Conservation (phyloP, 139 green algal genomes). For the Chlorella vulgaris region DNA sequence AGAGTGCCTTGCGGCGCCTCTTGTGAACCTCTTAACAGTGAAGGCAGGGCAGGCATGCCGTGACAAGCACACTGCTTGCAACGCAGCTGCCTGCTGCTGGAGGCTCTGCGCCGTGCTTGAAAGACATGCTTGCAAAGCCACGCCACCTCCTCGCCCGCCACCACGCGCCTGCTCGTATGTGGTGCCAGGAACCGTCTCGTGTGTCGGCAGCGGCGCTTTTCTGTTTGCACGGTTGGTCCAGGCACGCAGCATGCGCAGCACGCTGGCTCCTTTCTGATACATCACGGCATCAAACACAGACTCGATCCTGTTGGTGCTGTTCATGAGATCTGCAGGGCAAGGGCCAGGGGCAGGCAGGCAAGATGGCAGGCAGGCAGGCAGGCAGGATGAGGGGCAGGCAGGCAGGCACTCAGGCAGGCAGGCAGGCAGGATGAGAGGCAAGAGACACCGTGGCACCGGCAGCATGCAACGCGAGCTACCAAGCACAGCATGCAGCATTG, state of each 20-base stretch:
- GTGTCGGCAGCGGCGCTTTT: background rate
- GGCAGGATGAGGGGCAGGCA: background rate
- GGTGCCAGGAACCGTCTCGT: slow-evolving; percentile 11
- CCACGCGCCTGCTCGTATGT: background rate
- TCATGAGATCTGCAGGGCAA: slow-evolving; percentile 29
- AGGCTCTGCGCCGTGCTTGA: too few relatives aligned
- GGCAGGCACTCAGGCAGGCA: too few relatives aligned
- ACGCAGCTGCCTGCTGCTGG: too few relatives aligned
- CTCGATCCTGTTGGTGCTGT: slow-evolving; percentile 43
- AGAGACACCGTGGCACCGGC: too few relatives aligned
- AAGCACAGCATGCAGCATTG: too few relatives aligned
- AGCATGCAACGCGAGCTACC: too few relatives aligned
- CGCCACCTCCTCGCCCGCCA: background rate
- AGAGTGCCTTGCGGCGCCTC: too few relatives aligned
- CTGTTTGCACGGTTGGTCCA: slow-evolving; percentile 57
- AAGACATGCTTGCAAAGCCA: background rate
- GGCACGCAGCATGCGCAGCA: slow-evolving; percentile 90
- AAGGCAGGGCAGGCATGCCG: too few relatives aligned
- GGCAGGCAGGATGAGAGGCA: too few relatives aligned
- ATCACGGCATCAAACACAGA: slow-evolving; percentile 71
- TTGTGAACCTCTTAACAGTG: too few relatives aligned
- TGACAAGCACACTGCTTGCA: too few relatives aligned
- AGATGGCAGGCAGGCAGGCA: too few relatives aligned
- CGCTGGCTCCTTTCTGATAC: slow-evolving; percentile 78
- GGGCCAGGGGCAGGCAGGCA: slow-evolving; percentile 28